Evolutionary conservation across 352 stramenopile species (phyloP), one percentile per base, ranked within the genome.

Genomic region (Blastocystis sp.): DNA sequence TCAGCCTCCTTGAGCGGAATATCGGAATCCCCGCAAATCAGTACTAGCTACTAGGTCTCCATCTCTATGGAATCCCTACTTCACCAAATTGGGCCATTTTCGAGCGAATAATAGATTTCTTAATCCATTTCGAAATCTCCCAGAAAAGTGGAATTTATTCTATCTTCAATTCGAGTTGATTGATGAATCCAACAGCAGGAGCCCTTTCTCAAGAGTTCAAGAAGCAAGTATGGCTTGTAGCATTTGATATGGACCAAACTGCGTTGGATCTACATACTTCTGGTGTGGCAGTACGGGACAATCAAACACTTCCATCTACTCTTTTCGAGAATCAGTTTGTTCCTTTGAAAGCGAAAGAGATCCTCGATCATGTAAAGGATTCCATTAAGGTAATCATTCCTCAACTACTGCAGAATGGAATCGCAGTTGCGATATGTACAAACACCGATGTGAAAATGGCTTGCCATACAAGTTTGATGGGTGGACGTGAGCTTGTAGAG

Each of bases 51-150:
- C 24, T 11, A 18, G 34, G 64, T 11, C 75, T 39, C 4, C n/a
- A 11, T 13, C 0, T 13, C 5, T 16, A 1, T 13, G 3, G 5
- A 0, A 24, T 20, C n/a, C n/a, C 30, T 41, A 89, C 78, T 78
- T 89, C 78, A 59, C 78, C 78, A 89, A 89, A 89, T 39, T 89
- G 55, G 45, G 78, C 53, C 78, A 89, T 89, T 30, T 16, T 76
- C 13, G 43, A 89, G n/a, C 63, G 34, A 76, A 54, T 9, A n/a
- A 18, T 45, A 64, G n/a, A n/a, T 65, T 26, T 66, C 24, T 63
- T 16, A 63, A 6, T 79, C 7, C 7, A 26, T 76, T 76, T 41
- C 47, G n/a, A n/a, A 66, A 68, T 79, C 11, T 16, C 24, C 24
- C 11, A 16, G 41, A 73, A 54, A 41, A 73, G 20, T 54, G 41